These are phyloP conservation scores for Phytophthora uliginosa DNA, from an alignment of 352 stramenopile genomes.

Conservation along the genomic window DNA sequence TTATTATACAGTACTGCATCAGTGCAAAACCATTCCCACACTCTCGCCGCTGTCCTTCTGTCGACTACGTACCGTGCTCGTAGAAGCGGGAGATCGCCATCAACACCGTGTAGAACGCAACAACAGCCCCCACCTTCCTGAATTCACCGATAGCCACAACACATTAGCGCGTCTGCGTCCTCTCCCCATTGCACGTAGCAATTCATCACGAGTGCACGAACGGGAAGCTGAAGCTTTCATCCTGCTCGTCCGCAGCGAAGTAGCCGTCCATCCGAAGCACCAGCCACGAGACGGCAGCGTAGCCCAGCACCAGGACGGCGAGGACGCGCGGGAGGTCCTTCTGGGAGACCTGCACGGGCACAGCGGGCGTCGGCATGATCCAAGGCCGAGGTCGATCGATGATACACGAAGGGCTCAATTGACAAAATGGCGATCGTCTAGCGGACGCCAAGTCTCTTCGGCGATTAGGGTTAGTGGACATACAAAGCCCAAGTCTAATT, in stretches of 20 bases:
- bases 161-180: neutral
- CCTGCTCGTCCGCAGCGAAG: slow-evolving; percentile 48
- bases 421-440: neutral
- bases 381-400: neutral
- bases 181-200: slow-evolving; percentile 2
- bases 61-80: slow-evolving; percentile 57
- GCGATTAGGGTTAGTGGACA: neutral
- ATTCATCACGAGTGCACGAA: slow-evolving; percentile 20
- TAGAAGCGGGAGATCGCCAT: slow-evolving; percentile 66
- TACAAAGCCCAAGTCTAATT: slow-evolving; percentile 12
- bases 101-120: slow-evolving; percentile 59
- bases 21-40: neutral
- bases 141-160: neutral
- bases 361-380: slow-evolving; percentile 35
- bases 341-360: slow-evolving; percentile 67
- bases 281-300: slow-evolving; percentile 41
- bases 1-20: neutral
- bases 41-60: neutral
- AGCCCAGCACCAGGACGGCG: slow-evolving; percentile 45
- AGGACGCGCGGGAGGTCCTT: slow-evolving; percentile 61
- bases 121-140: slow-evolving; percentile 63
- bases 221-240: slow-evolving; percentile 70
- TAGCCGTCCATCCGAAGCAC: slow-evolving; percentile 64
- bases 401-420: neutral
- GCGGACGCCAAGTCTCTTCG: slow-evolving; percentile 1